These are phyloP conservation scores for Saturnispora mendoncae DNA, from an alignment of 805 yeast species.

Conservation along the genomic window DNA sequence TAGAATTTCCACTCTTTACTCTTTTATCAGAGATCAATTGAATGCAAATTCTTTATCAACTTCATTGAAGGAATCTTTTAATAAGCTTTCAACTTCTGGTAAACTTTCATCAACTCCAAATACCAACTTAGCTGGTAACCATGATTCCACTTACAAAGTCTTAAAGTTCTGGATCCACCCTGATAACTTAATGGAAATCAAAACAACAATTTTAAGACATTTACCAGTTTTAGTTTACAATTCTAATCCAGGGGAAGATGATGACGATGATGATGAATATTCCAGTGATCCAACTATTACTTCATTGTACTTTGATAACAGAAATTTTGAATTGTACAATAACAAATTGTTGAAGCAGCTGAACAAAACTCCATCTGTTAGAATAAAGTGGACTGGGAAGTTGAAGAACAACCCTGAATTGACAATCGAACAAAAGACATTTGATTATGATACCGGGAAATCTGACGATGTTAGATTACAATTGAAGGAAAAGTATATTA, in stretches of 20 bases:
- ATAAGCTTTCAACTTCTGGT: conserved; percentile 37
- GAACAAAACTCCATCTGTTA: conserved; percentile 59
- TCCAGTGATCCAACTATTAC: conserved; percentile 74
- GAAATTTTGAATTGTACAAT: conserved; percentile 76
- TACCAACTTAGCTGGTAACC: conserved; percentile 16
- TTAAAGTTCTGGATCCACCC: conserved; percentile 95
- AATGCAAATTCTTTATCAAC: conserved; percentile 28
- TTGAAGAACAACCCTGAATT: conserved; percentile 70
- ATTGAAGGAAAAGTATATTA: conserved; percentile 74
- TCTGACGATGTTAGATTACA: conserved; percentile 52
- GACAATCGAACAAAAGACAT: conserved; percentile 68
- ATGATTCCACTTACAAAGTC: conserved; percentile 38
- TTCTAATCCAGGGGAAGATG: conserved; percentile 36
- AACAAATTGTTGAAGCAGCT: conserved; percentile 61
- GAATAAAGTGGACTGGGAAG: conserved; percentile 88
- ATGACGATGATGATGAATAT: conserved; percentile 41
- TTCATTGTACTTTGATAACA: conserved; percentile 80
- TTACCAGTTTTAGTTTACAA: conserved; percentile 82
- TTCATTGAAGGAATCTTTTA: conserved; percentile 38
- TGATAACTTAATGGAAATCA: conserved; percentile 95
- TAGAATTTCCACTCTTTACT: conserved; percentile 73
- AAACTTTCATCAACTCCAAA: conserved; percentile 28
- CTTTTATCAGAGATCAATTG: conserved; percentile 69
- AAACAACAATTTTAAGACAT: conserved; percentile 88
- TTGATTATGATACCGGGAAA: conserved; percentile 42